Conservation (phyloP, 768 basidiomycete species). For the Pseudohyphozyma bogoriensis region DNA sequence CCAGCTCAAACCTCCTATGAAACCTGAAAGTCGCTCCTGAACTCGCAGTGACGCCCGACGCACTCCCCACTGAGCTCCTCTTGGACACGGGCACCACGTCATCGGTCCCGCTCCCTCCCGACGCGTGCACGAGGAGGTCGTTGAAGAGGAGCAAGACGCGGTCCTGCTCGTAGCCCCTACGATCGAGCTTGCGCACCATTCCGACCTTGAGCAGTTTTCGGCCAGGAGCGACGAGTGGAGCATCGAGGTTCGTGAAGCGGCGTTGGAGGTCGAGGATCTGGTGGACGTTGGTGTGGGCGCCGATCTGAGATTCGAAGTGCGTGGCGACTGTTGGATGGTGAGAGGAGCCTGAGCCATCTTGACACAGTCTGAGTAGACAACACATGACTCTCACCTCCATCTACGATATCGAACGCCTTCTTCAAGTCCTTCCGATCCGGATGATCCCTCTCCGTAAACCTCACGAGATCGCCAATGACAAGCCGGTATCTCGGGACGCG, state of each 20-base stretch:
- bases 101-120: background rate
- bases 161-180: constrained; percentile 41
- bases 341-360: too few relatives aligned
- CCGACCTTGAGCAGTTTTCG: constrained; percentile 61
- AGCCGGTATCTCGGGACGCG: constrained; percentile 32
- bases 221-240: constrained; percentile 68
- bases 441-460: constrained; percentile 25
- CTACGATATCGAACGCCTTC: constrained; percentile 23
- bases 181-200: constrained; percentile 27
- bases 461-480: constrained; percentile 24
- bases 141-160: constrained; percentile 72
- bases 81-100: too few relatives aligned
- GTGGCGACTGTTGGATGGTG: constrained; percentile 18
- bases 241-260: constrained; percentile 62
- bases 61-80: background rate
- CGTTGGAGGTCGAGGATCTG: constrained; percentile 67
- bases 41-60: background rate
- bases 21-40: constrained; percentile 14
- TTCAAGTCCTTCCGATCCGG: constrained; percentile 17
- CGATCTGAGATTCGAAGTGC: constrained; percentile 29
- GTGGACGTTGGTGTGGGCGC: constrained; percentile 60
- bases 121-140: constrained; percentile 56
- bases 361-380: background rate
- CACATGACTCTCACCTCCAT: constrained; percentile 17
- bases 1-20: constrained; percentile 27